phyloP scores from a whole-genome alignment of 495 filamentous ascomycete species.

The Hypoxylon subgilvum region DNA sequence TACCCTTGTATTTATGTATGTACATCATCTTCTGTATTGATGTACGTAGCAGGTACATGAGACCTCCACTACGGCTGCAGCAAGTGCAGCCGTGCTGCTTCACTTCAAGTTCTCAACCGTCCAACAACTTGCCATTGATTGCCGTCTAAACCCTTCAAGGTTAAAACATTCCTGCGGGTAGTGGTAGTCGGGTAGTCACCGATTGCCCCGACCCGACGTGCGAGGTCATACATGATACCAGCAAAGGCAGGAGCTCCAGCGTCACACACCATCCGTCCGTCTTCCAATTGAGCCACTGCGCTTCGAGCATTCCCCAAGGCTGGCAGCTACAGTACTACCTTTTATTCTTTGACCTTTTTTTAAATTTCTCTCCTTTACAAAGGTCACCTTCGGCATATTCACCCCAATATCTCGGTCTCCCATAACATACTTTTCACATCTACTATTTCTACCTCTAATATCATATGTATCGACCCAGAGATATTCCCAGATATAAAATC shows the following conservation, averaged over 20 bases:
- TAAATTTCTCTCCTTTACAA: neutral
- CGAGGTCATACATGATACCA: slow-evolving; percentile 22
- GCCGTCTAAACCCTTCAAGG: too few relatives aligned
- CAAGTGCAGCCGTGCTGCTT: too few relatives aligned
- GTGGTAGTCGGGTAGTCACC: too few relatives aligned
- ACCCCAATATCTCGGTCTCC: too few relatives aligned
- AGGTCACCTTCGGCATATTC: too few relatives aligned
- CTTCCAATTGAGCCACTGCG: slow-evolving; percentile 30
- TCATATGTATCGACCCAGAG: slow-evolving; percentile 37
- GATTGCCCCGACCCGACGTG: slow-evolving; percentile 22
- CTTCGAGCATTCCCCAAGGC: slow-evolving; percentile 27
- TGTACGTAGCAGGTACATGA: too few relatives aligned
- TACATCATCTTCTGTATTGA: too few relatives aligned
- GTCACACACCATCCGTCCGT: slow-evolving; percentile 9
- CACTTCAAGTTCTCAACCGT: too few relatives aligned
- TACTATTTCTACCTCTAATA: slow-evolving; percentile 12
- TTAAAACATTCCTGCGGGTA: too few relatives aligned
- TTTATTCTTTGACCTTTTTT: neutral
- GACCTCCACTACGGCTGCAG: too few relatives aligned
- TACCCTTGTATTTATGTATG: too few relatives aligned
- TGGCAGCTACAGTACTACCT: slow-evolving; percentile 3
- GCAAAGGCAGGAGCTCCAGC: slow-evolving; percentile 14
- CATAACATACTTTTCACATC: neutral
- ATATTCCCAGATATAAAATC: slow-evolving; percentile 22
- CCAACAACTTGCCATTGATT: too few relatives aligned